These are phyloP conservation scores for Boletus reticuloceps DNA, from an alignment of 768 basidiomycete genomes.

Conservation along the genomic window DNA sequence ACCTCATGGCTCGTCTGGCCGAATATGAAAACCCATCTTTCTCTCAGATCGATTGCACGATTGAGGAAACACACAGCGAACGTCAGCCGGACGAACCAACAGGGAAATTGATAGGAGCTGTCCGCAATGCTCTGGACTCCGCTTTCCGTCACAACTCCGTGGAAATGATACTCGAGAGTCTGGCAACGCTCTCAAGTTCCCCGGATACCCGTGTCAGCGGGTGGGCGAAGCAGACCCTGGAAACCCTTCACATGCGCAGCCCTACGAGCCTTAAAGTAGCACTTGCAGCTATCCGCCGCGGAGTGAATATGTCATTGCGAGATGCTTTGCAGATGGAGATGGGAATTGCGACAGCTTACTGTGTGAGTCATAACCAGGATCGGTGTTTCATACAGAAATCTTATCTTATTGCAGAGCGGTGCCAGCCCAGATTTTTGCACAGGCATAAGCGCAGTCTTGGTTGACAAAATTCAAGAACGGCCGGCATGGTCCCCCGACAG, in stretches of 20 bases:
- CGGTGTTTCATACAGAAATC: slow-evolving; percentile 13
- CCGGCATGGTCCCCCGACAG: slow-evolving; percentile 73
- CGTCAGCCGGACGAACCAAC: slow-evolving; percentile 54
- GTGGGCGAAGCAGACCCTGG: slow-evolving; percentile 77
- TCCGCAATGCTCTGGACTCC: slow-evolving; percentile 75
- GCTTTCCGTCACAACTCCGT: slow-evolving; percentile 74
- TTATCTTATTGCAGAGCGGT: slow-evolving; percentile 49
- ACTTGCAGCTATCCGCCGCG: slow-evolving; percentile 72
- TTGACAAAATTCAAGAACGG: slow-evolving; percentile 48
- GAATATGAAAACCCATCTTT: slow-evolving; percentile 34
- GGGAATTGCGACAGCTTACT: slow-evolving; percentile 84
- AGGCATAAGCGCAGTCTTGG: slow-evolving; percentile 72
- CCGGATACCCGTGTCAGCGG: slow-evolving; percentile 46
- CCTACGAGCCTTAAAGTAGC: slow-evolving; percentile 93
- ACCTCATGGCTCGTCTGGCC: slow-evolving; percentile 66
- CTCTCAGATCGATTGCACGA: slow-evolving; percentile 61
- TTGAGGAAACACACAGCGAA: slow-evolving; percentile 63
- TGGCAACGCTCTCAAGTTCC: slow-evolving; percentile 42
- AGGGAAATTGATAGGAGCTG: slow-evolving; percentile 53
- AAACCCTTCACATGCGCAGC: slow-evolving; percentile 64
- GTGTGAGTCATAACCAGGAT: slow-evolving; percentile 53
- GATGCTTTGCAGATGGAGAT: slow-evolving; percentile 82
- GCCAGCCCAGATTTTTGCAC: slow-evolving; percentile 80
- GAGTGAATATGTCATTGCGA: slow-evolving; percentile 58
- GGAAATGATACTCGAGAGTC: slow-evolving; percentile 61